Percentiles rank a stretch among this genome's conserved stretches.
Evolutionary conservation across 78 protist species (phyloP).

Genomic region (Polysphondylium violaceum): DNA sequence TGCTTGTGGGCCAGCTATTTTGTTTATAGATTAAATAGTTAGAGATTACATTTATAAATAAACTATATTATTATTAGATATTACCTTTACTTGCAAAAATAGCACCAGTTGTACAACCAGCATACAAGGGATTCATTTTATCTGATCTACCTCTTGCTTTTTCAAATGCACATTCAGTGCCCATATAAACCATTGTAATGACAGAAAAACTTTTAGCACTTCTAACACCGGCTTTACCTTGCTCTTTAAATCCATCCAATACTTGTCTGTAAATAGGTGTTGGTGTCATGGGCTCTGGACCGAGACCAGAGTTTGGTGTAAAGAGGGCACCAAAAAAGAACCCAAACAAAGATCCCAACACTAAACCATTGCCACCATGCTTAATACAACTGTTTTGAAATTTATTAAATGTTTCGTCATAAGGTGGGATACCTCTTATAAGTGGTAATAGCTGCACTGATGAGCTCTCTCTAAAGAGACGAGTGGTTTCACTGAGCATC

Average conservation of each 20-base stretch:
- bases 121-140: slow-evolving; percentile 41
- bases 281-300: slow-evolving; percentile 17
- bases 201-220: slow-evolving; percentile 41
- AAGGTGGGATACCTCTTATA: slow-evolving; percentile 40
- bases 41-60: not conserved
- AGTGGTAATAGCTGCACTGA: no score
- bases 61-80: not conserved
- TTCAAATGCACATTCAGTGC: slow-evolving; percentile 69
- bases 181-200: slow-evolving; percentile 59
- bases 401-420: not conserved
- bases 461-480: no score
- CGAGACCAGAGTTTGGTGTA: slow-evolving; percentile 48
- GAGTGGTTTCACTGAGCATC: no score
- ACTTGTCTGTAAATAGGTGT: slow-evolving; percentile 67
- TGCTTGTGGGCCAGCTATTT: slow-evolving; percentile 69
- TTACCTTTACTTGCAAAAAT: slow-evolving; percentile 69
- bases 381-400: slow-evolving; percentile 30
- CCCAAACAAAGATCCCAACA: slow-evolving; percentile 66
- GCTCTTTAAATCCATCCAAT: slow-evolving; percentile 66
- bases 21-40: not conserved
- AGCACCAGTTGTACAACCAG: slow-evolving; percentile 79
- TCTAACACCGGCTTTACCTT: slow-evolving; percentile 47
- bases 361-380: slow-evolving; percentile 35
- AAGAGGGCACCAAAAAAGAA: slow-evolving; percentile 76
- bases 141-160: slow-evolving; percentile 80